Conservation (phyloP, 306 rosid genomes). For the Prunus kanzakura region DNA sequence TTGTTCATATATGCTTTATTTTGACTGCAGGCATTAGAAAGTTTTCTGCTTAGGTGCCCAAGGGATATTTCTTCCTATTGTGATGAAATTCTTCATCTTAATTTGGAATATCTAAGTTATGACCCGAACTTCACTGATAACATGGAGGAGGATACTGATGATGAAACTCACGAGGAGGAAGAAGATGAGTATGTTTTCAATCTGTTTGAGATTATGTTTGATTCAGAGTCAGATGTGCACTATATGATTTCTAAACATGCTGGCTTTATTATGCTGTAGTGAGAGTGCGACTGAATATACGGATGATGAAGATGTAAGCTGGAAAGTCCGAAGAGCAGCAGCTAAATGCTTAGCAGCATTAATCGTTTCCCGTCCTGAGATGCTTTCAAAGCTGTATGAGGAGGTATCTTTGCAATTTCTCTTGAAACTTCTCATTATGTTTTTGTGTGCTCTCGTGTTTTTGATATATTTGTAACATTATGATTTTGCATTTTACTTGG, state of each 20-base stretch:
- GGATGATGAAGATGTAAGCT: constrained; percentile 98
- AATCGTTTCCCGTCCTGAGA: constrained; percentile 94
- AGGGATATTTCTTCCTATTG: constrained; percentile 85
- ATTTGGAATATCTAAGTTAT: constrained; percentile 82
- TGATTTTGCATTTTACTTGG: neutral
- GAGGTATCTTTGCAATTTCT: constrained; percentile 56
- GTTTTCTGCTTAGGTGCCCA: constrained; percentile 96
- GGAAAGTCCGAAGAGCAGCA: constrained; percentile 99
- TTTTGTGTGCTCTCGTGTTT: neutral
- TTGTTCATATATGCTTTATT: constrained; percentile 23
- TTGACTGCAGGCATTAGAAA: constrained; percentile 73
- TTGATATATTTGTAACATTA: neutral
- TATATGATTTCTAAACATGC: constrained; percentile 19
- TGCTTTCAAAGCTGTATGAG: constrained; percentile 84
- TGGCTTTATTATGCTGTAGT: constrained; percentile 45
- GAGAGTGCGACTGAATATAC: constrained; percentile 98
- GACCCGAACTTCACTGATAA: constrained; percentile 98
- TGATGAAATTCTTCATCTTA: constrained; percentile 83
- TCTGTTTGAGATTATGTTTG: constrained; percentile 20
- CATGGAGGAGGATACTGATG: constrained; percentile 98
- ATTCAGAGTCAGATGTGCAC: constrained; percentile 5
- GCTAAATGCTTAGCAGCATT: constrained; percentile 98
- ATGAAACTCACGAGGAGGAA: constrained; percentile 87
- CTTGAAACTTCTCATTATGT: neutral
- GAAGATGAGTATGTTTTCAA: constrained; percentile 81